These are phyloP conservation scores for Lophium mytilinum DNA, from an alignment of 495 filamentous ascomycete genomes.

Conservation along the genomic window DNA sequence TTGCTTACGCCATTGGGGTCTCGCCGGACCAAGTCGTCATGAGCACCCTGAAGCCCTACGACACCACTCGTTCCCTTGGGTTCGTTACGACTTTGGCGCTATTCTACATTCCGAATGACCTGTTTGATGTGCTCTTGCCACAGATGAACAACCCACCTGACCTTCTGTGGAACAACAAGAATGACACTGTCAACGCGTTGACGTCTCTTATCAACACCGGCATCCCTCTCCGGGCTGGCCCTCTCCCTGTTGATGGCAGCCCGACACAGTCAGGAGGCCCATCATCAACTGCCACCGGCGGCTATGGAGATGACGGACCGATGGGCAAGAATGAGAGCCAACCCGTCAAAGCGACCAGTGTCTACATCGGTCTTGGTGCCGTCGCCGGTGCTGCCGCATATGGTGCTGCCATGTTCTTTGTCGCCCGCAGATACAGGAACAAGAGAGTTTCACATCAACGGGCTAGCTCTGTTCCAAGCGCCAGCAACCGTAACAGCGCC, in stretches of 20 bases:
- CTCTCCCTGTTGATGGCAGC: slow-evolving; percentile 35
- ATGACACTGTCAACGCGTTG: slow-evolving; percentile 53
- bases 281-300: slow-evolving; percentile 18
- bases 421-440: slow-evolving; percentile 88
- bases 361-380: slow-evolving; percentile 72
- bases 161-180: slow-evolving; percentile 60
- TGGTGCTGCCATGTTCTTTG: slow-evolving; percentile 96
- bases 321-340: slow-evolving; percentile 43
- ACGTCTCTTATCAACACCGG: slow-evolving; percentile 76
- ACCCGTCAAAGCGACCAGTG: slow-evolving; percentile 63
- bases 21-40: slow-evolving; percentile 48
- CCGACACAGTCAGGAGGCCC: slow-evolving; percentile 28
- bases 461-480: slow-evolving; percentile 53
- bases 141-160: slow-evolving; percentile 62
- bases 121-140: slow-evolving; percentile 53
- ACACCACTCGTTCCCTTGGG: slow-evolving; percentile 58
- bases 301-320: slow-evolving; percentile 35
- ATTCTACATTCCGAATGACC: slow-evolving; percentile 59
- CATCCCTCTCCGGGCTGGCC: slow-evolving; percentile 65
- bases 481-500: slow-evolving; percentile 35
- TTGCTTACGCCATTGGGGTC: slow-evolving; percentile 57
- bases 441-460: slow-evolving; percentile 74
- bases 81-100: slow-evolving; percentile 80
- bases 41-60: slow-evolving; percentile 66
- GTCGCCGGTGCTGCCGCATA: slow-evolving; percentile 80